These are phyloP conservation scores for Stachybotrys elegans DNA, from an alignment of 2,329 filamentous ascomycete genomes.

Conservation along the genomic window DNA sequence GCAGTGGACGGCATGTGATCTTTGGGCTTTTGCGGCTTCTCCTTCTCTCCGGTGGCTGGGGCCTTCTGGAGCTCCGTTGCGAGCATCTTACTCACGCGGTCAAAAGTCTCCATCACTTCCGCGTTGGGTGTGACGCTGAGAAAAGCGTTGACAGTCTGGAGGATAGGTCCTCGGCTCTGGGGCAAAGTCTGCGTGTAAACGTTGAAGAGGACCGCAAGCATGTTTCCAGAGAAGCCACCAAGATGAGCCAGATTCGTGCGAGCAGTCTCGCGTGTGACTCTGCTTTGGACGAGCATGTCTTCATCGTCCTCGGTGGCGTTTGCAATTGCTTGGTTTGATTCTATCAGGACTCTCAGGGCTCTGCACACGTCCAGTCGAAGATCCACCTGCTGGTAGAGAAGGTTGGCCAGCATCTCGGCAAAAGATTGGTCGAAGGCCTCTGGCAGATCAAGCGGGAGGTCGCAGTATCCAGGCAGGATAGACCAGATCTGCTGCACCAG, in stretches of 20 bases:
- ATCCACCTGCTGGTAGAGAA: slow-evolving; percentile 88
- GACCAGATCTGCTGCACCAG: slow-evolving; percentile 95
- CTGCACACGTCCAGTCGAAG: slow-evolving; percentile 83
- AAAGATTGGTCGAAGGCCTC: slow-evolving; percentile 81
- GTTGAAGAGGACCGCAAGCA: slow-evolving; percentile 96
- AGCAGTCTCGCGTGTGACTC: slow-evolving; percentile 71
- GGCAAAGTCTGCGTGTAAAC: slow-evolving; percentile 96
- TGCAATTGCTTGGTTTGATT: slow-evolving; percentile 82
- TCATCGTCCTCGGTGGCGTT: slow-evolving; percentile 61
- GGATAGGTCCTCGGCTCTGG: slow-evolving; percentile 82
- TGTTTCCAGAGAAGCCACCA: slow-evolving; percentile 73
- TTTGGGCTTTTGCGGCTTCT: slow-evolving; percentile 55
- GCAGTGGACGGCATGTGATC: slow-evolving; percentile 84
- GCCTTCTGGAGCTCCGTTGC: slow-evolving; percentile 62
- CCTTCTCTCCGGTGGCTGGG: slow-evolving; percentile 42
- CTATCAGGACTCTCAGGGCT: slow-evolving; percentile 78
- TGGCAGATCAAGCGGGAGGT: slow-evolving; percentile 74
- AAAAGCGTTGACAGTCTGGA: slow-evolving; percentile 93
- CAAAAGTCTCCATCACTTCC: slow-evolving; percentile 84
- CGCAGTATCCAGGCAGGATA: slow-evolving; percentile 88
- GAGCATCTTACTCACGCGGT: slow-evolving; percentile 79
- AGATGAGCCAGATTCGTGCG: slow-evolving; percentile 79
- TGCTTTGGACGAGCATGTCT: slow-evolving; percentile 69
- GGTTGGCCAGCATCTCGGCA: slow-evolving; percentile 83
- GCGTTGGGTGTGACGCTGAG: slow-evolving; percentile 75